Evolutionary conservation across 495 filamentous ascomycete genomes (phyloP), one percentile per base, ranked within the genome.

Genomic region (Thozetella sp.): DNA sequence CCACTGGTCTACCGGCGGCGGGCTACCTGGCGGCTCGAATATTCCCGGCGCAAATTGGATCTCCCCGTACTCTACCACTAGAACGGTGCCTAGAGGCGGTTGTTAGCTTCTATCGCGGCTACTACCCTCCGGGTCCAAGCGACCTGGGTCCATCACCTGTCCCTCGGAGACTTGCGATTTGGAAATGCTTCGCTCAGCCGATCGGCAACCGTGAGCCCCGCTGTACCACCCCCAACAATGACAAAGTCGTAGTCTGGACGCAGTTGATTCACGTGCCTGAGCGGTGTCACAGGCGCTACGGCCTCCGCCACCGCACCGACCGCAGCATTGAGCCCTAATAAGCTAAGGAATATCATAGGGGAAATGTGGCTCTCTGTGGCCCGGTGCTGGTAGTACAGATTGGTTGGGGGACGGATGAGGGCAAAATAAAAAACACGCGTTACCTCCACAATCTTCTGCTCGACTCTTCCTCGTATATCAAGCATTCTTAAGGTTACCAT

Each of bases 61-160:
- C n/a, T 67, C 59, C 19, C 79, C 76, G 54, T 76, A 76, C 59
- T 80, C 78, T 25, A 80, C 66, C 1, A 80, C 70, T 1, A 81
- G 71, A 0, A 80, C 72, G 1, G 64, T 72, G 61, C 71, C 78
- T 81, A 11, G 9, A 48, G 20, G 15, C 6, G 6, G 30, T 15
- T 37, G 15, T 37, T 37, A 37, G 30, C 6, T 37, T 6, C 15
- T 37, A 6, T 37, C 15, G 6, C 4, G 10, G 20, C 20, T 4
- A 48, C 20, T 3, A 48, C 10, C 11, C 3, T 48, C 43, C 4
- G 20, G n/a, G 20, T 19, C 6, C 43, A 10, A 19, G 43, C 43
- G 43, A 48, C 9, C 9, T 6, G 9, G 30, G 30, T 9, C 6
- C 17, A 17, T 37, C 9, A 9, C 9, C 17, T 6, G 30, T 37